These are phyloP conservation scores for Epichloe festucae DNA, from an alignment of 2,329 filamentous ascomycete species.

Conservation along the genomic window DNA sequence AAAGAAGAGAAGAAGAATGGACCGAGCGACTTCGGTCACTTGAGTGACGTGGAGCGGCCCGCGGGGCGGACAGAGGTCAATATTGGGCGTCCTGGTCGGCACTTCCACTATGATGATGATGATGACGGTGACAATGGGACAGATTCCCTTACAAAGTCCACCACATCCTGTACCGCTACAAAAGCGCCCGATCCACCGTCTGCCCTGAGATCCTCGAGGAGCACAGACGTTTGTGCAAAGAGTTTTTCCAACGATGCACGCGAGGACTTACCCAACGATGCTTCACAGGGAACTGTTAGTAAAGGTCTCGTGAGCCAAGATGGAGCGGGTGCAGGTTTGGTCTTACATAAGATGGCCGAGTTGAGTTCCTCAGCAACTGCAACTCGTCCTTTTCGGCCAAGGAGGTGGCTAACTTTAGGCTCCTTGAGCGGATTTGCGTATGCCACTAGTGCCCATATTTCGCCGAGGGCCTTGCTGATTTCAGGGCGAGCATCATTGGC, in stretches of 20 bases:
- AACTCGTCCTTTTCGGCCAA: slow-evolving; percentile 62
- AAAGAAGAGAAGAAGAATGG: neutral
- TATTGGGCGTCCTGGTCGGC: neutral
- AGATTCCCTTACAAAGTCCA: slow-evolving; percentile 29
- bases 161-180: slow-evolving; percentile 46
- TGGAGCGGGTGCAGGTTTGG: neutral
- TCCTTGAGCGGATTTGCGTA: slow-evolving; percentile 72
- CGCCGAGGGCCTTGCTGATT: slow-evolving; percentile 59
- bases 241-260: slow-evolving; percentile 74
- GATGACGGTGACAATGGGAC: neutral
- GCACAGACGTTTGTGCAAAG: slow-evolving; percentile 72
- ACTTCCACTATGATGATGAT: neutral
- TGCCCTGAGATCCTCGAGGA: slow-evolving; percentile 71
- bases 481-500: slow-evolving; percentile 55
- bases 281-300: slow-evolving; percentile 30
- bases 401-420: slow-evolving; percentile 58
- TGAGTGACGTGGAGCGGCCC: neutral
- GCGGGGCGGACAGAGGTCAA: neutral
- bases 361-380: slow-evolving; percentile 88
- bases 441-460: slow-evolving; percentile 80
- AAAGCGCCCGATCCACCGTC: slow-evolving; percentile 75
- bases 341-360: slow-evolving; percentile 76
- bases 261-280: slow-evolving; percentile 80
- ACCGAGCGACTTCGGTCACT: neutral
- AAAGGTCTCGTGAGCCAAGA: neutral